These are phyloP conservation scores for Setaria viridis DNA, from an alignment of 202 grass and related monocot genomes.

Conservation along the genomic window DNA sequence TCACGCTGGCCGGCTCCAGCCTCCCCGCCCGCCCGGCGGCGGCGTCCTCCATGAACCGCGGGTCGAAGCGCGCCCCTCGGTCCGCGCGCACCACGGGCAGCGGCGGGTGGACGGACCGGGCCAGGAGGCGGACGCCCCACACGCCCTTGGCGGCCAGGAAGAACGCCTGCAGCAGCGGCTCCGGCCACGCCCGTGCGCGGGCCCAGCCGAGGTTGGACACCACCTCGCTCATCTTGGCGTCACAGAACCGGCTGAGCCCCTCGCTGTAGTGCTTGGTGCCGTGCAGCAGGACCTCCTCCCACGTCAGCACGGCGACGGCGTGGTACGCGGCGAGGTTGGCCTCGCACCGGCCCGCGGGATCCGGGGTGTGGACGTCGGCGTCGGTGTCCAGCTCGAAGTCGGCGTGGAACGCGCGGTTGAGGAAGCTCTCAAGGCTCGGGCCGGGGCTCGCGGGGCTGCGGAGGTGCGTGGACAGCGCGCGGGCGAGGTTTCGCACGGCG, in stretches of 20 bases:
- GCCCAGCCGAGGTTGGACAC: slow-evolving; percentile 70
- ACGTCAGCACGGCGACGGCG: slow-evolving; percentile 62
- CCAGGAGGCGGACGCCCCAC: slow-evolving; percentile 85
- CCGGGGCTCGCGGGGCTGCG: slow-evolving; percentile 50
- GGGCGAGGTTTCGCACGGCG: slow-evolving; percentile 74
- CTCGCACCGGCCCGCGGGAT: slow-evolving; percentile 69
- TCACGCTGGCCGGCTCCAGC: slow-evolving; percentile 76
- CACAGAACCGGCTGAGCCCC: slow-evolving; percentile 92
- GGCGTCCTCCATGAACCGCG: slow-evolving; percentile 92
- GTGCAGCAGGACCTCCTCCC: slow-evolving; percentile 82
- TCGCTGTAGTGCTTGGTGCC: slow-evolving; percentile 93
- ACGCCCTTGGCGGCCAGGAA: slow-evolving; percentile 84
- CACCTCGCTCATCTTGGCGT: slow-evolving; percentile 97
- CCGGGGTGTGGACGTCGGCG: slow-evolving; percentile 53
- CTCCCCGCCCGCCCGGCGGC: slow-evolving; percentile 45
- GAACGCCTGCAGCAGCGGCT: slow-evolving; percentile 89
- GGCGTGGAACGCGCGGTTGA: slow-evolving; percentile 77
- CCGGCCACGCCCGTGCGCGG: slow-evolving; percentile 73
- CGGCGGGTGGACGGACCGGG: slow-evolving; percentile 81
- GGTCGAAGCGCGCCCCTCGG: slow-evolving; percentile 72
- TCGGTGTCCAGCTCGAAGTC: slow-evolving; percentile 82
- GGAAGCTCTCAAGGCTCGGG: slow-evolving; percentile 75
- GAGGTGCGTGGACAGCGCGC: slow-evolving; percentile 77
- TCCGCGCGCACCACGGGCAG: slow-evolving; percentile 76
- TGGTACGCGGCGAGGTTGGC: slow-evolving; percentile 69